Percentiles rank a stretch among this genome's conserved stretches.
phyloP scores from a whole-genome alignment of 176 grass and related monocot species.

The Rhipidocladum racemiflorum region DNA sequence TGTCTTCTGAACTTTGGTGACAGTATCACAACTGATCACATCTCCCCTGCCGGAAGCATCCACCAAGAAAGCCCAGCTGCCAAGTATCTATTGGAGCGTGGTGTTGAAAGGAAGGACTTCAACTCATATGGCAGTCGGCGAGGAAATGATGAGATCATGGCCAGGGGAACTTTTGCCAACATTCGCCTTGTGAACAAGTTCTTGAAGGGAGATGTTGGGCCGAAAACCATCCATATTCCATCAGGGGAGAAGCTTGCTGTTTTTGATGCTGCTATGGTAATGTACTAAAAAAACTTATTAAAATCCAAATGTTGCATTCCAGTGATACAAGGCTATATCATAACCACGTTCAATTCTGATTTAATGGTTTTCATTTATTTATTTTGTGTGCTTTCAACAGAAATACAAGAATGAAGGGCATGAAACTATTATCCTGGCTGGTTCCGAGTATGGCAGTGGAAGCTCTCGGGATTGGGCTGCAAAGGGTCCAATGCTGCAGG shows the following conservation, averaged over 20 bases:
- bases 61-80: constrained; percentile 87
- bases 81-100: constrained; percentile 67
- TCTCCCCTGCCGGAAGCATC: constrained; percentile 90
- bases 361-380: background rate
- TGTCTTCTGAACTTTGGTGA: constrained; percentile 95
- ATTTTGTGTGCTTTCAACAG: constrained; percentile 37
- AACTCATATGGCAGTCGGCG: constrained; percentile 95
- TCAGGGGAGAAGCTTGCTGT: constrained; percentile 88
- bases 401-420: constrained; percentile 86
- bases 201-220: constrained; percentile 88
- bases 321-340: background rate
- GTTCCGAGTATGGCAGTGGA: constrained; percentile 92
- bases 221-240: constrained; percentile 80
- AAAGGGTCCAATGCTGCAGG: constrained; percentile 94
- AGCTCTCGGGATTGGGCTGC: constrained; percentile 97
- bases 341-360: background rate
- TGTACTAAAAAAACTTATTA: background rate
- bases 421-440: constrained; percentile 81
- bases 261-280: constrained; percentile 82
- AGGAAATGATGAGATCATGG: constrained; percentile 96
- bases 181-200: constrained; percentile 95
- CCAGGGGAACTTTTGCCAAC: constrained; percentile 98
- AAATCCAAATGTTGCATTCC: background rate
- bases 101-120: constrained; percentile 81
- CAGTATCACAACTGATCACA: constrained; percentile 98